These are phyloP conservation scores for Pseudogymnoascus destructans DNA, from an alignment of 2,329 filamentous ascomycete species.

Conservation along the genomic window DNA sequence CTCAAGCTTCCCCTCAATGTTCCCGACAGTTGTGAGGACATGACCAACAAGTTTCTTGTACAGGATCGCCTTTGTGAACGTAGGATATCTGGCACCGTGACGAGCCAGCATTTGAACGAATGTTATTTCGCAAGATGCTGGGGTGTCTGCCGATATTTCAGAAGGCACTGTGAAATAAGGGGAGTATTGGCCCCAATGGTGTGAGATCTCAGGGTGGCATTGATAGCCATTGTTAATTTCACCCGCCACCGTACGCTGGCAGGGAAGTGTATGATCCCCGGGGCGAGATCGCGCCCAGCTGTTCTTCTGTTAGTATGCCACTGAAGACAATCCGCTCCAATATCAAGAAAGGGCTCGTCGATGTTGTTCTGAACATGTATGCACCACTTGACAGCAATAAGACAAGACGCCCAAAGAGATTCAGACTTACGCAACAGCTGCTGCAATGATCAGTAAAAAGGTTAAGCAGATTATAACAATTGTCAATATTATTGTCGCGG, in stretches of 20 bases:
- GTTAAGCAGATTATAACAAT: not conserved
- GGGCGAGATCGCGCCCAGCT: not conserved
- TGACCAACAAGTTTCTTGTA: conserved; percentile 53
- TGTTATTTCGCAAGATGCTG: conserved; percentile 56
- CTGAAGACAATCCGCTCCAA: not conserved
- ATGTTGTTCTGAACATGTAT: not conserved
- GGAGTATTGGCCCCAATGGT: conserved; percentile 71
- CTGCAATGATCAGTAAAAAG: not conserved
- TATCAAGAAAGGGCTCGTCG: not conserved
- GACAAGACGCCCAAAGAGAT: not conserved
- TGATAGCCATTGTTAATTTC: conserved; percentile 21
- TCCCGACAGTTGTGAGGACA: conserved; percentile 44
- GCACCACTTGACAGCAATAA: not conserved
- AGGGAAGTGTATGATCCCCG: not conserved
- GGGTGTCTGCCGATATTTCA: conserved; percentile 41
- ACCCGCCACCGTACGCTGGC: not conserved
- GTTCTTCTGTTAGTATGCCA: not conserved
- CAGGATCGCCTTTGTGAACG: conserved; percentile 45
- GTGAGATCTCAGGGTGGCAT: conserved; percentile 24
- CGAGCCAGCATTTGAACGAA: conserved; percentile 74
- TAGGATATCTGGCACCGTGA: conserved; percentile 76
- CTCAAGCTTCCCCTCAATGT: conserved; percentile 39
- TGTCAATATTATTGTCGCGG: not conserved
- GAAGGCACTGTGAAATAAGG: conserved; percentile 69
- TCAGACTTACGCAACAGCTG: not conserved